phyloP scores from a whole-genome alignment of 1,284 basidiomycete genomes.

The Ceratobasidium sp. region DNA sequence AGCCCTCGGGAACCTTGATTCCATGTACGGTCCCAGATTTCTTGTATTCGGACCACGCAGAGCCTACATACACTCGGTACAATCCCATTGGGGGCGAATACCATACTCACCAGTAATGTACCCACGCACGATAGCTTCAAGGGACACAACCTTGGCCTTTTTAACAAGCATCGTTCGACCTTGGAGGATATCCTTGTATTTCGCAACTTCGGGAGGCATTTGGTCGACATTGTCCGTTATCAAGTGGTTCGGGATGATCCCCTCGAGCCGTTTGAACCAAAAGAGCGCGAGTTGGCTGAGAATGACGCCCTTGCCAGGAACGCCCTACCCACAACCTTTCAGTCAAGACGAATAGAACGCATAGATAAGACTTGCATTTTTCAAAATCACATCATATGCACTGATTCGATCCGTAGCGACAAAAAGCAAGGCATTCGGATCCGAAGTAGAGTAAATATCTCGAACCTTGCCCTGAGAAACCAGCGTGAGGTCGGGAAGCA shows the following conservation, averaged over 20 bases:
- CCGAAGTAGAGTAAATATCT: slow-evolving; percentile 79
- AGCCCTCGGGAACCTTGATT: slow-evolving; percentile 72
- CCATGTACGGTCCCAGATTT: slow-evolving; percentile 87
- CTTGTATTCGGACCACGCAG: slow-evolving; percentile 94
- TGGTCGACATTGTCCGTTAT: slow-evolving; percentile 73
- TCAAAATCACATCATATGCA: slow-evolving; percentile 93
- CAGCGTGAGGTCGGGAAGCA: slow-evolving; percentile 59
- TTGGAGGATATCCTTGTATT: slow-evolving; percentile 70
- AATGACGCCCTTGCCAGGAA: slow-evolving; percentile 90
- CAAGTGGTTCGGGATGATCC: slow-evolving; percentile 86
- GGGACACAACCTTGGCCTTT: slow-evolving; percentile 86
- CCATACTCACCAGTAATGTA: slow-evolving; percentile 81
- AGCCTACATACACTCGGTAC: slow-evolving; percentile 61
- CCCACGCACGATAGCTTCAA: slow-evolving; percentile 97
- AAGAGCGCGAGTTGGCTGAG: slow-evolving; percentile 90
- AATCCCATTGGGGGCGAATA: slow-evolving; percentile 8
- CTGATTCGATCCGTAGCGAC: slow-evolving; percentile 96
- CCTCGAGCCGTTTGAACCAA: slow-evolving; percentile 86
- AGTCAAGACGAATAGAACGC: background rate
- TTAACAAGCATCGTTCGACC: slow-evolving; percentile 90
- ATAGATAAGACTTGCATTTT: slow-evolving; percentile 67
- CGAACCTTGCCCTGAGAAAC: slow-evolving; percentile 90
- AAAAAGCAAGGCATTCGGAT: slow-evolving; percentile 77
- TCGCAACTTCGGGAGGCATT: slow-evolving; percentile 74
- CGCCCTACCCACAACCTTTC: slow-evolving; percentile 64